Percentiles rank a stretch among this genome's conserved stretches.
These are phyloP conservation scores for Corchorus olitorius DNA, from an alignment of 345 rosid species.

Conservation along the genomic window DNA sequence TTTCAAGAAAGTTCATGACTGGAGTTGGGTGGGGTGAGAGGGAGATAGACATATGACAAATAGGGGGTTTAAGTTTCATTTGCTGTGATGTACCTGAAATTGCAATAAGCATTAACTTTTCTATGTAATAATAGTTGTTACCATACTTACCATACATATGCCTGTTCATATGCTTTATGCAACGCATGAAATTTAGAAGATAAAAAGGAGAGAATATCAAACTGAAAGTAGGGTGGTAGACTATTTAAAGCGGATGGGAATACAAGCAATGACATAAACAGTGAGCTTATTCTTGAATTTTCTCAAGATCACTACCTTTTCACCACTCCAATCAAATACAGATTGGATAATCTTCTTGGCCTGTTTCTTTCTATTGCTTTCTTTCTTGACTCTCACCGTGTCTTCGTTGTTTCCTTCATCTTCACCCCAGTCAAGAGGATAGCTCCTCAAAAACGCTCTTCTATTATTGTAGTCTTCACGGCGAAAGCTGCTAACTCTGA, in stretches of 20 bases:
- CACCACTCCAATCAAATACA: constrained; percentile 45
- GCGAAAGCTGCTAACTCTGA: constrained; percentile 43
- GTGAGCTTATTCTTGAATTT: constrained; percentile 46
- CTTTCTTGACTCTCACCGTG: neutral
- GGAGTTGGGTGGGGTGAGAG: neutral
- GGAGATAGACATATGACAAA: neutral
- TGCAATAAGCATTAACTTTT: neutral
- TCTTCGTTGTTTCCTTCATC: constrained; percentile 29
- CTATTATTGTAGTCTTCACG: constrained; percentile 40
- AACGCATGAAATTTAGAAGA: constrained; percentile 15
- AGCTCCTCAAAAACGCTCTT: constrained; percentile 53
- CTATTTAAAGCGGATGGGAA: constrained; percentile 32
- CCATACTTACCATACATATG: neutral
- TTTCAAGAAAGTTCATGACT: neutral
- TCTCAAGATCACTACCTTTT: constrained; percentile 40
- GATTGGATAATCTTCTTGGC: constrained; percentile 44
- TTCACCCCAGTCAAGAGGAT: constrained; percentile 52
- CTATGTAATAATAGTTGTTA: neutral
- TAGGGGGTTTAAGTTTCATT: neutral
- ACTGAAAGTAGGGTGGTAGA: constrained; percentile 34
- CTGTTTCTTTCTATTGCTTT: constrained; percentile 28
- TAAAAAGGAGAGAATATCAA: constrained; percentile 17
- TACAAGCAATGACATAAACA: constrained; percentile 40
- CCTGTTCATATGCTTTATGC: constrained; percentile 19
- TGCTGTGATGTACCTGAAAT: neutral